Evolutionary conservation across 495 filamentous ascomycete genomes (phyloP).

Genomic region (Tuber magnatum): DNA sequence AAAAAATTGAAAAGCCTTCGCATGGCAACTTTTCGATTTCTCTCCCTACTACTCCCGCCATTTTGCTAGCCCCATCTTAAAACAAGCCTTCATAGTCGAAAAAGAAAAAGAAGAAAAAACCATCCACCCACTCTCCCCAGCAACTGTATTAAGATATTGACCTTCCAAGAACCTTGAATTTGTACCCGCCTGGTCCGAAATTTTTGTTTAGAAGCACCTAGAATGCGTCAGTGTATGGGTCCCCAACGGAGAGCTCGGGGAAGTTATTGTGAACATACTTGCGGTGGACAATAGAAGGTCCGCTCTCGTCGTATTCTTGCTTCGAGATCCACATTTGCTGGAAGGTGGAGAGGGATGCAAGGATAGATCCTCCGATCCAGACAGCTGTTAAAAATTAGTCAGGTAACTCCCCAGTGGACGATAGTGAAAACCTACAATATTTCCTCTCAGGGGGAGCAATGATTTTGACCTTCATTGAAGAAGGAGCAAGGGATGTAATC

Average conservation of each 20-base stretch:
- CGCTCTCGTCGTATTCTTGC: constrained; percentile 99
- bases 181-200: constrained; percentile 17
- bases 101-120: constrained; percentile 14
- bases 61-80: constrained; percentile 19
- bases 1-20: constrained; percentile 25
- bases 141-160: constrained; percentile 30
- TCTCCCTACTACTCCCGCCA: constrained; percentile 13
- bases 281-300: constrained; percentile 98
- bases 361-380: constrained; percentile 99
- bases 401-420: not conserved
- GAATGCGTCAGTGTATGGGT: constrained; percentile 12
- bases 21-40: constrained; percentile 26
- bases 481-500: constrained; percentile 97
- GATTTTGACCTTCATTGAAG: constrained; percentile 98
- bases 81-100: not conserved
- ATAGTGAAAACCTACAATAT: constrained; percentile 66
- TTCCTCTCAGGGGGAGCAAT: constrained; percentile 95
- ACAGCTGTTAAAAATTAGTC: constrained; percentile 50
- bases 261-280: constrained; percentile 55
- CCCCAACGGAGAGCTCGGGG: not conserved
- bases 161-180: constrained; percentile 24
- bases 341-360: constrained; percentile 98
- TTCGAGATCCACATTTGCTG: constrained; percentile 99
- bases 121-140: constrained; percentile 7
- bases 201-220: constrained; percentile 42